These are phyloP conservation scores for Hemileia vastatrix DNA, from an alignment of 1,284 basidiomycete species.

Conservation along the genomic window DNA sequence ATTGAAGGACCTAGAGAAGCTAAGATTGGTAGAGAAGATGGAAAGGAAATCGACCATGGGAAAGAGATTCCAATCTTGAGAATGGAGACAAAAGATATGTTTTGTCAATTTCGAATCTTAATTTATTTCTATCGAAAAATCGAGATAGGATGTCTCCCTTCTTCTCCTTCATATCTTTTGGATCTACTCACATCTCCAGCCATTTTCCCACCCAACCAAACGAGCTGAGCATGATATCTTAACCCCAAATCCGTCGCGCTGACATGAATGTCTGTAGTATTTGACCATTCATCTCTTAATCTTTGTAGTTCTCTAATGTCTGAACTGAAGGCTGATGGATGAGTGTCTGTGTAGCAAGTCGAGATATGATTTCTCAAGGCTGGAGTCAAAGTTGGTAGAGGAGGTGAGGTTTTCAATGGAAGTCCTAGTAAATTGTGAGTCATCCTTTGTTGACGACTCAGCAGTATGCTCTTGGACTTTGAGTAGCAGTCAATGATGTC, in stretches of 20 bases:
- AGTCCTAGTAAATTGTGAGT: too few species aligned
- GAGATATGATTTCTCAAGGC: slow-evolving; percentile 61
- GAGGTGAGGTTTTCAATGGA: slow-evolving; percentile 64
- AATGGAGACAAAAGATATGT: slow-evolving; percentile 12
- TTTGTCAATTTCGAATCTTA: neutral
- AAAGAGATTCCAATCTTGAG: slow-evolving; percentile 65
- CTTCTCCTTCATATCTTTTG: neutral
- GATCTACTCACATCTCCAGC: slow-evolving; percentile 55
- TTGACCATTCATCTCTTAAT: slow-evolving; percentile 53
- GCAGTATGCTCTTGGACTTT: too few species aligned
- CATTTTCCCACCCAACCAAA: slow-evolving; percentile 63
- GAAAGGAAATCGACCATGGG: slow-evolving; percentile 63
- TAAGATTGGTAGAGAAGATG: slow-evolving; percentile 47
- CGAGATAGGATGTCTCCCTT: neutral
- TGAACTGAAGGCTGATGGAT: slow-evolving; percentile 74
- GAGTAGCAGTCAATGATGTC: too few species aligned
- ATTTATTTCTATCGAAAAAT: neutral
- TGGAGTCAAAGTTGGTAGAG: slow-evolving; percentile 52
- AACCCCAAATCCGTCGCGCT: slow-evolving; percentile 16
- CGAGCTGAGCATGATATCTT: slow-evolving; percentile 81
- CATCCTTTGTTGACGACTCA: too few species aligned
- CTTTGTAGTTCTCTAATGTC: slow-evolving; percentile 65
- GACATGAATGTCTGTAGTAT: slow-evolving; percentile 28
- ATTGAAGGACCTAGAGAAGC: slow-evolving; percentile 48
- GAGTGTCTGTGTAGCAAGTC: slow-evolving; percentile 59